These are phyloP conservation scores for Aspergillus pseudotamarii DNA, from an alignment of 2,329 filamentous ascomycete species.

Conservation along the genomic window DNA sequence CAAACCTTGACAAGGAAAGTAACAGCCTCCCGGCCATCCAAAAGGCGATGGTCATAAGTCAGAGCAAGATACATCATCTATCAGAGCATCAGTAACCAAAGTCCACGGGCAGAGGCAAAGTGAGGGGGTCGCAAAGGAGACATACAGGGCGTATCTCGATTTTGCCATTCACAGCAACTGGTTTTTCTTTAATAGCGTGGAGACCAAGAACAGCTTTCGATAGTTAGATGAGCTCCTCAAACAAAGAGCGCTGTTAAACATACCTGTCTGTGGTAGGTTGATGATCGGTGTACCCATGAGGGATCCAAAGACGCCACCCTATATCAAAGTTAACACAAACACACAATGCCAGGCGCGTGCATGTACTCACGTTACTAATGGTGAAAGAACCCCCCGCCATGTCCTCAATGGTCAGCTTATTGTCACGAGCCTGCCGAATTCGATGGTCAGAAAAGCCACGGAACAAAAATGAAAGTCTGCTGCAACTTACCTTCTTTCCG, in stretches of 20 bases:
- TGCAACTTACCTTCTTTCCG: slow-evolving; percentile 77
- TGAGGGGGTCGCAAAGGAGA: background rate
- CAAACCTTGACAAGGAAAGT: slow-evolving; percentile 85
- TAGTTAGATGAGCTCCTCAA: slow-evolving; percentile 22
- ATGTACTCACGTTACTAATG: slow-evolving; percentile 75
- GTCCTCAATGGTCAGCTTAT: slow-evolving; percentile 97
- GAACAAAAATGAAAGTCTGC: slow-evolving; percentile 15
- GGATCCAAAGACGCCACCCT: slow-evolving; percentile 91
- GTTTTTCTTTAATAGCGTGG: slow-evolving; percentile 94
- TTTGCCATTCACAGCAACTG: slow-evolving; percentile 88
- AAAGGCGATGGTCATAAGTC: slow-evolving; percentile 94
- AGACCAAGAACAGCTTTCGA: slow-evolving; percentile 75
- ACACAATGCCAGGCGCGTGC: background rate
- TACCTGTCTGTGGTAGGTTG: slow-evolving; percentile 85
- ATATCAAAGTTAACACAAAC: slow-evolving; percentile 11
- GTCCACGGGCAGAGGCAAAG: background rate
- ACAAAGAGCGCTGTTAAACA: slow-evolving; percentile 15
- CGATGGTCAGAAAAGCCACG: background rate
- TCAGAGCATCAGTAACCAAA: slow-evolving; percentile 16
- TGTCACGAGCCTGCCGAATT: slow-evolving; percentile 74
- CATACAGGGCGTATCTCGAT: slow-evolving; percentile 81
- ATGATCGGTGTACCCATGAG: slow-evolving; percentile 98
- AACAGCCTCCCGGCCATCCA: slow-evolving; percentile 93
- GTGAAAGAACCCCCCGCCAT: slow-evolving; percentile 99
- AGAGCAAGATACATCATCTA: slow-evolving; percentile 98